These are phyloP conservation scores for Colletotrichum musae DNA, from an alignment of 2,329 filamentous ascomycete species.

Conservation along the genomic window DNA sequence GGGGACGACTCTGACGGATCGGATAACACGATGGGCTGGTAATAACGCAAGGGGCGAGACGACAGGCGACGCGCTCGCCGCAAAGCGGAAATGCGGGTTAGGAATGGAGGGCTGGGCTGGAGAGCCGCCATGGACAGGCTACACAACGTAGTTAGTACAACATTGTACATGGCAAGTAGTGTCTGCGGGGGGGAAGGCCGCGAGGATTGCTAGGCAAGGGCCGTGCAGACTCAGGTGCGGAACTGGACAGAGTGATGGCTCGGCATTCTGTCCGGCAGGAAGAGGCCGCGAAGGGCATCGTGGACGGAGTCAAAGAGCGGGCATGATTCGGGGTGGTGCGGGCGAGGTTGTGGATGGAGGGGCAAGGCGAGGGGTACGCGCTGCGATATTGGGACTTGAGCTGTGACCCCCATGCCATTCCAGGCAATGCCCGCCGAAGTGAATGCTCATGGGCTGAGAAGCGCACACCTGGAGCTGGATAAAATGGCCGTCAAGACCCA, in stretches of 20 bases:
- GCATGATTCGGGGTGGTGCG: not conserved
- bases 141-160: too few relatives aligned
- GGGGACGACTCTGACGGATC: conserved; percentile 32
- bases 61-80: conserved; percentile 14
- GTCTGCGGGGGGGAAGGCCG: conserved; percentile 22
- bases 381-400: not conserved
- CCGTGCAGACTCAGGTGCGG: not conserved
- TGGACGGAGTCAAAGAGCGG: not conserved
- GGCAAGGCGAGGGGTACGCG: conserved; percentile 25
- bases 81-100: conserved; percentile 37
- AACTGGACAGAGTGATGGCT: conserved; percentile 1
- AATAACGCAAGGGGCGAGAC: conserved; percentile 7
- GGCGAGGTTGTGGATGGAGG: conserved; percentile 8
- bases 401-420: conserved; percentile 31
- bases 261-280: conserved; percentile 35
- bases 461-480: conserved; percentile 9
- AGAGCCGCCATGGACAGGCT: not conserved
- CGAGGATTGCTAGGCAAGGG: not conserved
- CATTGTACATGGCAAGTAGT: not conserved
- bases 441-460: not conserved
- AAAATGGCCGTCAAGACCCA: conserved; percentile 30
- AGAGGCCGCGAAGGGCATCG: conserved; percentile 8
- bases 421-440: conserved; percentile 33
- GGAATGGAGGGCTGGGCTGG: conserved; percentile 6
- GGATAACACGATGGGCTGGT: conserved; percentile 19